These are phyloP conservation scores for Taphrina pruni DNA, from an alignment of 1,139 yeast species.

Conservation along the genomic window DNA sequence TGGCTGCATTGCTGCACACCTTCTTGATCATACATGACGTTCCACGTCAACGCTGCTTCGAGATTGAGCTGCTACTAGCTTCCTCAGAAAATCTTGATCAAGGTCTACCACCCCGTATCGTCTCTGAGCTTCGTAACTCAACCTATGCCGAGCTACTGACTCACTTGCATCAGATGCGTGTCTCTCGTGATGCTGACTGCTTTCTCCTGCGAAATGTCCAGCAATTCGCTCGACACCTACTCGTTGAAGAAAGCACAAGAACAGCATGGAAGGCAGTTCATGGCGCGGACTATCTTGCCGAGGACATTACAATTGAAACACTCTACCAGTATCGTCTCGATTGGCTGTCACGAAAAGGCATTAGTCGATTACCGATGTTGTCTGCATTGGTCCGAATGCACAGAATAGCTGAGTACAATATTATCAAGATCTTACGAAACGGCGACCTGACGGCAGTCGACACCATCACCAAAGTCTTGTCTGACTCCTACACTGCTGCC, in stretches of 20 bases:
- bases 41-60: constrained; percentile 23
- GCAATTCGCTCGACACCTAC: not conserved
- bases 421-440: not conserved
- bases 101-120: constrained; percentile 4
- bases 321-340: constrained; percentile 18
- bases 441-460: constrained; percentile 7
- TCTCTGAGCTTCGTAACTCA: constrained; percentile 16
- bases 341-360: constrained; percentile 12
- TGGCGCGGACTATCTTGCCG: constrained; percentile 7
- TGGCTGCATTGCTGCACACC: constrained; percentile 9
- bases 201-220: constrained; percentile 8
- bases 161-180: constrained; percentile 14
- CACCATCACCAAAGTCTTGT: constrained; percentile 3
- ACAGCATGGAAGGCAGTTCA: constrained; percentile 25
- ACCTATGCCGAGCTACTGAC: constrained; percentile 23
- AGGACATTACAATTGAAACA: constrained; percentile 1
- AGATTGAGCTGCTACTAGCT: constrained; percentile 12
- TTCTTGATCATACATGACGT: constrained; percentile 7
- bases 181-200: constrained; percentile 23
- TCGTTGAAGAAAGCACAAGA: constrained; percentile 18
- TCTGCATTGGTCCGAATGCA: constrained; percentile 16
- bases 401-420: constrained; percentile 13
- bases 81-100: not conserved
- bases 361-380: not conserved
- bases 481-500: constrained; percentile 1